These are phyloP conservation scores for Ceriops decandra DNA, from an alignment of 345 rosid genomes.

Conservation along the genomic window DNA sequence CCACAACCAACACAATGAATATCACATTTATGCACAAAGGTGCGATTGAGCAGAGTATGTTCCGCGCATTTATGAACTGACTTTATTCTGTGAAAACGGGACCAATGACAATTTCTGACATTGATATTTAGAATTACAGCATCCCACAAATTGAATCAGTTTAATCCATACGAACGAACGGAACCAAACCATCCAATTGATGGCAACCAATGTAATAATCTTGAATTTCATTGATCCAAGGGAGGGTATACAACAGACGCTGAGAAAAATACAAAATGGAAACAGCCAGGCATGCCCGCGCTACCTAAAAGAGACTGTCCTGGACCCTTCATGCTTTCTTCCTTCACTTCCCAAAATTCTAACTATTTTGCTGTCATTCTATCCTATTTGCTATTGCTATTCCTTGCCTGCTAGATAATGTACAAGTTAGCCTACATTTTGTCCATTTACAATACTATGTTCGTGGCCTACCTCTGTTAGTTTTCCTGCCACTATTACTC, in stretches of 20 bases:
- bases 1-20: too few relatives aligned
- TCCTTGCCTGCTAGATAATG: conserved; percentile 28
- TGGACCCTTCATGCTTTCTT: conserved; percentile 9
- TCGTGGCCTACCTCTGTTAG: conserved; percentile 39
- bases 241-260: conserved; percentile 15
- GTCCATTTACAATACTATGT: conserved; percentile 36
- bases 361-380: conserved; percentile 23
- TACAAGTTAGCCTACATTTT: conserved; percentile 51
- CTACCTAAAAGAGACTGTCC: conserved; percentile 10
- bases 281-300: conserved; percentile 16
- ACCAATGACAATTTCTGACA: too few relatives aligned
- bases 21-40: too few relatives aligned
- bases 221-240: conserved; percentile 25
- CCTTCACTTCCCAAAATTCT: conserved; percentile 21
- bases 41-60: too few relatives aligned
- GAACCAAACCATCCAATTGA: too few relatives aligned
- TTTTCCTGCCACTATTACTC: conserved; percentile 38
- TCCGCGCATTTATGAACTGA: too few relatives aligned
- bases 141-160: too few relatives aligned
- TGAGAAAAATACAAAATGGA: conserved; percentile 27
- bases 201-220: conserved; percentile 6
- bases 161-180: too few relatives aligned
- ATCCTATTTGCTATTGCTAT: conserved; percentile 22
- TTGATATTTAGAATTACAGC: too few relatives aligned
- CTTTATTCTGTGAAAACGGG: too few relatives aligned